These are phyloP conservation scores for Mycena crocata DNA, from an alignment of 768 basidiomycete genomes.

Conservation along the genomic window DNA sequence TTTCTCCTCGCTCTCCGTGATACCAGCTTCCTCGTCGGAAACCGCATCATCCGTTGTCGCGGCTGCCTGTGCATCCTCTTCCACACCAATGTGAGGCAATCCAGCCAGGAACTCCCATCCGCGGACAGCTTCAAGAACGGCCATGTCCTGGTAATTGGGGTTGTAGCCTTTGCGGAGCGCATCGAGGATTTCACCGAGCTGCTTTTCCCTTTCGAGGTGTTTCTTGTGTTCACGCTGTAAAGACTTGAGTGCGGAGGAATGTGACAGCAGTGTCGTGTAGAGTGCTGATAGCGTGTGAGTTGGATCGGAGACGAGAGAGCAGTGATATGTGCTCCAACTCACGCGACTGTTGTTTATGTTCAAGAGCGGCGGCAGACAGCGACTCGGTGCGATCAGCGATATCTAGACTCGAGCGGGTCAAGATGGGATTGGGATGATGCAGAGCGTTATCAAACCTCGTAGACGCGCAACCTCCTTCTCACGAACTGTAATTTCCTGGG, in stretches of 20 bases:
- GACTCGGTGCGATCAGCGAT: slow-evolving; percentile 84
- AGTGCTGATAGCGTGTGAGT: slow-evolving; percentile 64
- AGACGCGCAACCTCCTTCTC: slow-evolving; percentile 81
- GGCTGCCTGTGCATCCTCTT: slow-evolving; percentile 55
- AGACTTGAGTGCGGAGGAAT: slow-evolving; percentile 81
- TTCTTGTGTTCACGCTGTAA: slow-evolving; percentile 79
- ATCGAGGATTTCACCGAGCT: slow-evolving; percentile 86
- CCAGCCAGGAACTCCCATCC: slow-evolving; percentile 88
- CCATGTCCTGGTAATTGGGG: slow-evolving; percentile 99
- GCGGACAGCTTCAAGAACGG: slow-evolving; percentile 94
- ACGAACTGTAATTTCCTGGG: slow-evolving; percentile 68
- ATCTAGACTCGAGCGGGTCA: slow-evolving; percentile 55
- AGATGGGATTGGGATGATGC: background rate
- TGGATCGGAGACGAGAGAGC: background rate
- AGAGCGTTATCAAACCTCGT: slow-evolving; percentile 59
- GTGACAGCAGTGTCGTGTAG: slow-evolving; percentile 78
- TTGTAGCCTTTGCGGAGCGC: slow-evolving; percentile 89
- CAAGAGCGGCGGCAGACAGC: slow-evolving; percentile 81
- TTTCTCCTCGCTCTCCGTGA: slow-evolving; percentile 44
- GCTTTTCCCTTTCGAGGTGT: slow-evolving; percentile 78
- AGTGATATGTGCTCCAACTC: slow-evolving; percentile 41
- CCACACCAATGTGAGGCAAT: slow-evolving; percentile 78
- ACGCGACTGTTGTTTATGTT: slow-evolving; percentile 91
- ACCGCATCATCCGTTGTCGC: slow-evolving; percentile 46
- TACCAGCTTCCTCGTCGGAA: slow-evolving; percentile 45